phyloP scores from a whole-genome alignment of 1,284 basidiomycete species.

The Tilletia caries region DNA sequence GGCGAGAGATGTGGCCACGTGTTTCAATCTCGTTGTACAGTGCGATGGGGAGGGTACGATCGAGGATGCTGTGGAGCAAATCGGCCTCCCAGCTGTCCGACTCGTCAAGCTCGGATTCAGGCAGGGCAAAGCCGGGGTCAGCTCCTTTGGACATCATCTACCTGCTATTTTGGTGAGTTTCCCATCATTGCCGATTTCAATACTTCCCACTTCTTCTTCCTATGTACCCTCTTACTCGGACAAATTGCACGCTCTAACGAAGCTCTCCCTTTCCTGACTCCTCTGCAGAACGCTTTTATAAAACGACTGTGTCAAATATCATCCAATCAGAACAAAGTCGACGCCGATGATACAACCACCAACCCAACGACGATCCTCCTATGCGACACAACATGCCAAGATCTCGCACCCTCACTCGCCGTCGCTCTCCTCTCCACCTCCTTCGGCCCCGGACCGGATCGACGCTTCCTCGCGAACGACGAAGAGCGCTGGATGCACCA shows the following conservation, averaged over 20 bases:
- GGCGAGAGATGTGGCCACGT: background rate
- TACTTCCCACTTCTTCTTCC: background rate
- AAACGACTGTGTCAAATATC: background rate
- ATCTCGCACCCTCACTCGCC: slow-evolving; percentile 27
- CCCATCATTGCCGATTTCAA: background rate
- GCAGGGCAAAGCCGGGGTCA: slow-evolving; percentile 13
- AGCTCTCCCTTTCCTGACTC: too few species aligned
- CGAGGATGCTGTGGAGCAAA: background rate
- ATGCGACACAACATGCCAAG: slow-evolving; percentile 26
- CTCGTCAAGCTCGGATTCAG: slow-evolving; percentile 27
- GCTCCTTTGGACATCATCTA: slow-evolving; percentile 1
- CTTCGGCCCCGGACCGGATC: slow-evolving; percentile 53
- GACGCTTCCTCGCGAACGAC: slow-evolving; percentile 18
- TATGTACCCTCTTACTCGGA: too few species aligned
- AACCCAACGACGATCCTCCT: slow-evolving; percentile 24
- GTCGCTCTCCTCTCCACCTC: slow-evolving; percentile 28
- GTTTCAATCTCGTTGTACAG: background rate
- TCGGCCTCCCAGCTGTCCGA: slow-evolving; percentile 10
- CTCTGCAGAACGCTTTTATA: background rate
- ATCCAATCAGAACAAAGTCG: background rate
- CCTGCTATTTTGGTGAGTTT: background rate
- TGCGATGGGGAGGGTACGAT: background rate
- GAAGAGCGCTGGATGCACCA: slow-evolving; percentile 4
- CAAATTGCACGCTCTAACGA: too few species aligned
- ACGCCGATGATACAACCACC: background rate